These are phyloP conservation scores for Barbatosphaeria neglecta DNA, from an alignment of 495 filamentous ascomycete species.

Conservation along the genomic window DNA sequence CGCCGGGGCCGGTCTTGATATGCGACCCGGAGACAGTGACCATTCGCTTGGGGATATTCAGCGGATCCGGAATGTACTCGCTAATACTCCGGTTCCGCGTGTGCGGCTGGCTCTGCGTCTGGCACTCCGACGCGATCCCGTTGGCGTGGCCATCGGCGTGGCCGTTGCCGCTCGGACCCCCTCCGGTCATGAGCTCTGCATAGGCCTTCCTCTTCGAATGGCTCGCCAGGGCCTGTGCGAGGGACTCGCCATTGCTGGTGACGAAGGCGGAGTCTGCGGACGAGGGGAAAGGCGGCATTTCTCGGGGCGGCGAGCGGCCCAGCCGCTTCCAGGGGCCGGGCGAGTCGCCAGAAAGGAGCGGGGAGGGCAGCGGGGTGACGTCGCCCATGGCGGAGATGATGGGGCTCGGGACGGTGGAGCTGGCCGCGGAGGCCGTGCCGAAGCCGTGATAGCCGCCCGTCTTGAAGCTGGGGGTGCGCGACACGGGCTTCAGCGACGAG, in stretches of 20 bases:
- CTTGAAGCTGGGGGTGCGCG: conserved; percentile 37
- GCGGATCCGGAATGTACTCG: conserved; percentile 68
- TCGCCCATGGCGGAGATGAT: conserved; percentile 74
- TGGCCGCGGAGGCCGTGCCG: conserved; percentile 25
- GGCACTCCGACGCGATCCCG: no score
- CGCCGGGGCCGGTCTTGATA: conserved; percentile 31
- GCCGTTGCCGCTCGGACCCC: conserved; percentile 11
- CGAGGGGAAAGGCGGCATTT: conserved; percentile 6
- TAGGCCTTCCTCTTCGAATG: conserved; percentile 43
- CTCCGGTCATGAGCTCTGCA: conserved; percentile 27
- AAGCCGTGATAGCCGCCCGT: conserved; percentile 22
- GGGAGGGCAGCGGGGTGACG: conserved; percentile 87
- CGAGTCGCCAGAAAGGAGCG: conserved; percentile 58
- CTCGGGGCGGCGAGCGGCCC: conserved; percentile 26
- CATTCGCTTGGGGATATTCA: conserved; percentile 55
- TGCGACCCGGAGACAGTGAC: conserved; percentile 56
- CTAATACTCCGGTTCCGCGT: conserved; percentile 70
- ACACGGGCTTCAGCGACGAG: conserved; percentile 28
- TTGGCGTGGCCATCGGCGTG: conserved; percentile 25
- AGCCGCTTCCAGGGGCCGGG: conserved; percentile 59
- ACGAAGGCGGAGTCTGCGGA: conserved; percentile 29
- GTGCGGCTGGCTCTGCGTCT: conserved; percentile 26
- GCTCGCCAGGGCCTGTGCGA: conserved; percentile 31
- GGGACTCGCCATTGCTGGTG: conserved; percentile 40
- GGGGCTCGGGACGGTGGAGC: conserved; percentile 40